Evolutionary conservation across 345 rosid species (phyloP), one percentile per base, ranked within the genome.

Genomic region (Lepidium sativum): DNA sequence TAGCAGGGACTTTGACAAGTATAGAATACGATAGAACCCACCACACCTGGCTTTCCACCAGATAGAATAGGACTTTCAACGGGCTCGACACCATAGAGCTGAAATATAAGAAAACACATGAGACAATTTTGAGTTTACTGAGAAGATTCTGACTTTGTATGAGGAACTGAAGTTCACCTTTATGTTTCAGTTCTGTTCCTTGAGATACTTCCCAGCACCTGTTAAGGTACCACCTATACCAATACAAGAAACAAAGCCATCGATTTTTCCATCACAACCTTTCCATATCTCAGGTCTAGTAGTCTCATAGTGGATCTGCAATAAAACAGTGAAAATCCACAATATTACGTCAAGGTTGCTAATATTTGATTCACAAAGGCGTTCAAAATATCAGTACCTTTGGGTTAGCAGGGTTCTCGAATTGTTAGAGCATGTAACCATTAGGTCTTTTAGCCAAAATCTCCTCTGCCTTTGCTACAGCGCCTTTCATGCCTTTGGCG

Each of bases 241-340:
- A 42, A 91, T 88, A 37, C 96, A 96, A 10, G 96, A 88, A 41
- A 91, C 86, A 74, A 88, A 72, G 31, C 89, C 91, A 72, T 88
- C 95, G 20, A 91, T 61, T 78, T 83, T 91, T 41, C 92, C 96
- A 50, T 68, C 88, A 2, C 95, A 54, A 31, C 83, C 92, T 76
- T 79, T 80, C 98, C 98, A 88, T 69, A 91, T 71, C 82, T 88
- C 96, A 53, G 95, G 98, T 71, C 98, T 95, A 5, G 98, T 91
- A 53, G 95, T 84, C 78, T 91, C 91, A 49, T 84, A 88, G 57
- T 91, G 98, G 6, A 91, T 71, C 97, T 86, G 44, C 67, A 75
- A 3, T 9, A 45, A 12, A 65, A 27, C 42, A 73, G 34, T 3
- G 14, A 20, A 13, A 21, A 9, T 9, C n/a, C 49, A 50, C 34